Conservation (phyloP, 2,329 filamentous ascomycete genomes). For the Botrytis galanthina region DNA sequence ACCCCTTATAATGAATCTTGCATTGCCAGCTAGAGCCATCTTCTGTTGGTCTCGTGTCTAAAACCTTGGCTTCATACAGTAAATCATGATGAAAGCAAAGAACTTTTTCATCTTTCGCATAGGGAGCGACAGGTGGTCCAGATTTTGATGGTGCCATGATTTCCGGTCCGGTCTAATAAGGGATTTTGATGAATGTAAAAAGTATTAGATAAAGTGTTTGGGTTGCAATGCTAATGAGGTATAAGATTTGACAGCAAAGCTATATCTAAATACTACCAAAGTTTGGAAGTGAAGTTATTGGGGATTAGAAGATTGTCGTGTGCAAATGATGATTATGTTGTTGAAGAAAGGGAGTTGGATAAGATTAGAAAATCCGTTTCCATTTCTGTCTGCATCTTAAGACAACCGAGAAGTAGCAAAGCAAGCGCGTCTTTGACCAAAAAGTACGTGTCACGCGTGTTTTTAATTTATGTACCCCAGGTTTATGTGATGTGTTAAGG, state of each 20-base stretch:
- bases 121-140: conserved; percentile 32
- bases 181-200: not conserved
- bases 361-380: conserved; percentile 2
- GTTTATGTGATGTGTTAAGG: not conserved
- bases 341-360: conserved; percentile 2
- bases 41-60: conserved; percentile 68
- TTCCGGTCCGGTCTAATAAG: not conserved
- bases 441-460: conserved; percentile 3
- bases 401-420: conserved; percentile 4
- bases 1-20: conserved; percentile 89
- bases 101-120: conserved; percentile 80
- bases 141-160: conserved; percentile 39
- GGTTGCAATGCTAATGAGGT: not conserved
- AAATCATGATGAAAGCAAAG: conserved; percentile 97
- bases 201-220: not conserved
- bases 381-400: not conserved
- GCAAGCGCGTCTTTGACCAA: conserved; percentile 2
- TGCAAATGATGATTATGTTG: conserved; percentile 1
- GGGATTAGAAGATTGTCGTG: not conserved
- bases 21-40: conserved; percentile 74
- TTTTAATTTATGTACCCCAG: conserved; percentile 2
- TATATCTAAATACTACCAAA: not conserved
- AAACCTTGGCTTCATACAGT: conserved; percentile 94
- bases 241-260: not conserved
- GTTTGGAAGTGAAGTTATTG: not conserved